Percentiles rank a stretch among this genome's conserved stretches.
Evolutionary conservation across 2,329 filamentous ascomycete species (phyloP).

Genomic region (Penicillium sp.): DNA sequence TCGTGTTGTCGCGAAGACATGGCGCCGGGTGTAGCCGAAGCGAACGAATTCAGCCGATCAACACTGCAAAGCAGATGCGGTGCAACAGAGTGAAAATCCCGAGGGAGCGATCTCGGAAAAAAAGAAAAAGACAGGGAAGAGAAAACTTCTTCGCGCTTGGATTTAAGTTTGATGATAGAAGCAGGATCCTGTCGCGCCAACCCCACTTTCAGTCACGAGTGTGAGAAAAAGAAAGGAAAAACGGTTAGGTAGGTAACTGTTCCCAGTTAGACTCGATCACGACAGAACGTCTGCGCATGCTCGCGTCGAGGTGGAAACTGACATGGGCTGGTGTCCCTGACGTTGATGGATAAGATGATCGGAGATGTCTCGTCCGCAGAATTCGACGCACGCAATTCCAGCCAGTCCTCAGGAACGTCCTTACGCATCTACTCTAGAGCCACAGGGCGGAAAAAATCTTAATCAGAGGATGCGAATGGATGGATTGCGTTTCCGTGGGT

Average conservation of each 20-base stretch:
- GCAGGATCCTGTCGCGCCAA: slow-evolving; percentile 23
- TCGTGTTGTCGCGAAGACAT: slow-evolving; percentile 28
- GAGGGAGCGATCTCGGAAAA: background rate
- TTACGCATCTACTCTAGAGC: slow-evolving; percentile 14
- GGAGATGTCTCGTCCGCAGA: slow-evolving; percentile 29
- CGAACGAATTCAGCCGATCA: slow-evolving; percentile 1
- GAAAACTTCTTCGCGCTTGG: slow-evolving; percentile 7
- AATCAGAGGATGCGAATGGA: slow-evolving; percentile 21
- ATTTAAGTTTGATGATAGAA: slow-evolving; percentile 19
- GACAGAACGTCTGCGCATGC: background rate
- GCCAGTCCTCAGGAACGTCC: slow-evolving; percentile 13
- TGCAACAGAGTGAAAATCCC: background rate
- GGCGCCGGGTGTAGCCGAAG: background rate
- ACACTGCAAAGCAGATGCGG: background rate
- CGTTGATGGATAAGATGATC: slow-evolving; percentile 15
- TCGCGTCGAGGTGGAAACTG: slow-evolving; percentile 1
- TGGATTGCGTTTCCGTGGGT: slow-evolving; percentile 24
- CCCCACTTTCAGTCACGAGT: slow-evolving; percentile 17
- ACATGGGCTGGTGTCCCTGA: slow-evolving; percentile 4
- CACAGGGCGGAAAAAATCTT: slow-evolving; percentile 15
- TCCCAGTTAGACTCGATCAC: slow-evolving; percentile 2
- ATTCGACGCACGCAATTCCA: slow-evolving; percentile 16
- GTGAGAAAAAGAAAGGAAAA: slow-evolving; percentile 14
- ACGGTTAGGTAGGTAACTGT: slow-evolving; percentile 2
- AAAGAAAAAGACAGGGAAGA: slow-evolving; percentile 1